Evolutionary conservation across 371 early-diverging fungal species (phyloP).

Genomic region (Gilbertella persicaria): DNA sequence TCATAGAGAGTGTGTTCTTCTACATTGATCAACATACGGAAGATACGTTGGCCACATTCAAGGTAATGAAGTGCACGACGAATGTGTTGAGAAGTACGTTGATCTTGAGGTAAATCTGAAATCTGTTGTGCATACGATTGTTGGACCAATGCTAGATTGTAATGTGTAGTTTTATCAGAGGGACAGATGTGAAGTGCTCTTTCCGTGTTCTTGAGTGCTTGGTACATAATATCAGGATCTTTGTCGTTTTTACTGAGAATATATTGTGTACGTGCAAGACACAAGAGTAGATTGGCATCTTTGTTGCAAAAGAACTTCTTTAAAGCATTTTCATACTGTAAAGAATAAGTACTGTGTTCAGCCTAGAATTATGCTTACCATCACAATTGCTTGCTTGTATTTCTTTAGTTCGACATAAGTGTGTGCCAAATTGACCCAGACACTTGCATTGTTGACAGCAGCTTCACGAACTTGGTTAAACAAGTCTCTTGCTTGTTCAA

Average conservation of each 20-base stretch:
- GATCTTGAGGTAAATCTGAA: conserved; percentile 66
- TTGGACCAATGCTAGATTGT: conserved; percentile 82
- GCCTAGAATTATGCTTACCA: conserved; percentile 29
- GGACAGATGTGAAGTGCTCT: conserved; percentile 57
- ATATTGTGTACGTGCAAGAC: conserved; percentile 82
- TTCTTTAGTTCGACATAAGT: conserved; percentile 72
- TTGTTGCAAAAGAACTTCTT: conserved; percentile 56
- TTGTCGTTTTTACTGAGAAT: conserved; percentile 75
- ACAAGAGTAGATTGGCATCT: conserved; percentile 64
- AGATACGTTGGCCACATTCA: conserved; percentile 56
- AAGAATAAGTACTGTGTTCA: too few relatives aligned
- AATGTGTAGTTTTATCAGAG: conserved; percentile 65
- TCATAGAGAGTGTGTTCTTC: conserved; percentile 64
- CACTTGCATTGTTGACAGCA: conserved; percentile 54
- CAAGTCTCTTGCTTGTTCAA: conserved; percentile 72
- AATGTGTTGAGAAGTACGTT: conserved; percentile 59
- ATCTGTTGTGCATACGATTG: conserved; percentile 84
- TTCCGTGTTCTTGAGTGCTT: conserved; percentile 64
- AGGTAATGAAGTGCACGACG: conserved; percentile 59
- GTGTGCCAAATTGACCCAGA: conserved; percentile 82
- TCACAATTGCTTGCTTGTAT: conserved; percentile 70
- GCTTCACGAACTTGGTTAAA: conserved; percentile 75
- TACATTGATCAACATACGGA: conserved; percentile 55
- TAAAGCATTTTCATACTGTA: conserved; percentile 68
- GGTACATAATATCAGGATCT: conserved; percentile 66